phyloP scores from a whole-genome alignment of 768 basidiomycete species.

The Ramaria sp. region DNA sequence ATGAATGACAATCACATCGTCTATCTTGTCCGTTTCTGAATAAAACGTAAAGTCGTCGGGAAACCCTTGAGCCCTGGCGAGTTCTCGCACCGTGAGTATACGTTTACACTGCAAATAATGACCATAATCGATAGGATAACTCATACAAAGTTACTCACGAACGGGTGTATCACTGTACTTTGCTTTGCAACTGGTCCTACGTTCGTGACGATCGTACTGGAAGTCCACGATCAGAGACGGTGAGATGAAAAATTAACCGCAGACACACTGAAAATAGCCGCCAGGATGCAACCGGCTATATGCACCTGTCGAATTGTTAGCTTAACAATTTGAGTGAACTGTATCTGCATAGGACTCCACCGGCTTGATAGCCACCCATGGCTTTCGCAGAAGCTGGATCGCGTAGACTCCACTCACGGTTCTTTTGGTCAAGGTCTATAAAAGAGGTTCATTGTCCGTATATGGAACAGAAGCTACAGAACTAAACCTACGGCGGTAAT shows the following conservation, averaged over 20 bases:
- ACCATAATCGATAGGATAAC: too few relatives aligned
- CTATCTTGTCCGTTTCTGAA: conserved; percentile 37
- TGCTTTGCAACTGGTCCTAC: conserved; percentile 75
- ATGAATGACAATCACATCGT: not conserved
- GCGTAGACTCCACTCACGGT: conserved; percentile 49
- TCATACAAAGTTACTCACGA: conserved; percentile 28
- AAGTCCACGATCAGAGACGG: not conserved
- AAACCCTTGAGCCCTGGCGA: conserved; percentile 75
- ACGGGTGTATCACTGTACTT: conserved; percentile 54
- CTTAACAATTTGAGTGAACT: not conserved
- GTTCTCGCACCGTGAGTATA: conserved; percentile 63
- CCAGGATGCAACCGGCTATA: conserved; percentile 50
- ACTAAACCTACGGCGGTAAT: conserved; percentile 45
- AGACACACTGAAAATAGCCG: conserved; percentile 36
- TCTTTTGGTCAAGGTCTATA: conserved; percentile 32
- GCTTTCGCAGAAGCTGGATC: conserved; percentile 53
- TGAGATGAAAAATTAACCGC: not conserved
- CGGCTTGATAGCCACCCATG: conserved; percentile 37
- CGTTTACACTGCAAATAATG: conserved; percentile 43
- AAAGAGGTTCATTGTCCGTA: not conserved
- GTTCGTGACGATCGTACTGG: conserved; percentile 60
- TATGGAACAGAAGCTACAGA: not conserved
- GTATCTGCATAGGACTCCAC: conserved; percentile 21
- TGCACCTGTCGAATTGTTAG: conserved; percentile 24
- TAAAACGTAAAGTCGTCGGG: conserved; percentile 63